Conservation (phyloP, 805 yeast species). For the Yamadazyma laniorum region DNA sequence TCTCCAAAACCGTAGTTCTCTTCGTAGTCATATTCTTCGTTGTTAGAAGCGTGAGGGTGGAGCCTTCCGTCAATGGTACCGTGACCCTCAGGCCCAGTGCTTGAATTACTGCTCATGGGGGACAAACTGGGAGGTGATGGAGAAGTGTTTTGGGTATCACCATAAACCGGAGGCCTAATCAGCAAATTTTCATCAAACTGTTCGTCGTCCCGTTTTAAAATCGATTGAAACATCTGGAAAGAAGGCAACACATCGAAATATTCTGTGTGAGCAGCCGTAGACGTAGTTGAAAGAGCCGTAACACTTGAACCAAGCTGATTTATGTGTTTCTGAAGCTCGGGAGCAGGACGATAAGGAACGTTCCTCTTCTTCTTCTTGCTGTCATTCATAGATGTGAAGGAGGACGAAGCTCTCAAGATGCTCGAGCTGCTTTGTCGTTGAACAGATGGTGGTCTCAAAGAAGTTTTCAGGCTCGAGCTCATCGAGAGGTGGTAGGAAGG, state of each 20-base stretch:
- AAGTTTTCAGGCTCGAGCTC: neutral
- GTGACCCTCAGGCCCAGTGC: neutral
- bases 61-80: constrained; percentile 8
- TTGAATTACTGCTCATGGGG: constrained; percentile 1
- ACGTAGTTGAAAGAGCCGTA: constrained; percentile 20
- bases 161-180: constrained; percentile 37
- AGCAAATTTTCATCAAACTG: constrained; percentile 36
- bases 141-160: constrained; percentile 28
- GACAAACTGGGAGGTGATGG: constrained; percentile 21
- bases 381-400: neutral
- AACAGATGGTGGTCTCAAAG: constrained; percentile 9
- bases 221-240: constrained; percentile 63
- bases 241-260: constrained; percentile 63
- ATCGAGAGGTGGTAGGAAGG: constrained; percentile 12
- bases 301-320: constrained; percentile 21
- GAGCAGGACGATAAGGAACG: constrained; percentile 34
- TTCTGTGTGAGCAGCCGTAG: constrained; percentile 33
- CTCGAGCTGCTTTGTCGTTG: constrained; percentile 13
- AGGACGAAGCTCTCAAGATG: constrained; percentile 5
- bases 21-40: constrained; percentile 14
- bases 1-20: constrained; percentile 19
- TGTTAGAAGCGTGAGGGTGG: neutral
- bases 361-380: constrained; percentile 14
- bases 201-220: constrained; percentile 40
- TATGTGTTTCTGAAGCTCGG: constrained; percentile 35